phyloP scores from a whole-genome alignment of 2,329 filamentous ascomycete species.

The Claviceps capensis region DNA sequence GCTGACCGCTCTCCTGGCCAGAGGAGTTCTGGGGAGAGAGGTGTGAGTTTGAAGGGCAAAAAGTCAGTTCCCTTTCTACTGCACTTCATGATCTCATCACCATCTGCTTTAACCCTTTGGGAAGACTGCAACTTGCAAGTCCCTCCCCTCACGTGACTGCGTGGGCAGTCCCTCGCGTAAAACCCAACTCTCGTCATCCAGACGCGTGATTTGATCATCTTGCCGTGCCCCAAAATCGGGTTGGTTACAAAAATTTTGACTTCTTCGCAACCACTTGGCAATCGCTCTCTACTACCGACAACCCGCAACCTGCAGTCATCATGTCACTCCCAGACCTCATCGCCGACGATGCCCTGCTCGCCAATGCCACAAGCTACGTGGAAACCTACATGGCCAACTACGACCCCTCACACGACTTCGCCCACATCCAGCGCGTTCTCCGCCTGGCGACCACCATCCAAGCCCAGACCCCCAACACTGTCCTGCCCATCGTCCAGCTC shows the following conservation, averaged over 20 bases:
- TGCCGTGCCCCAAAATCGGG: no score
- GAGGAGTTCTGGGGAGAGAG: no score
- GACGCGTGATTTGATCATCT: background rate
- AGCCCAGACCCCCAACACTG: conserved; percentile 26
- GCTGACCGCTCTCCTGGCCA: no score
- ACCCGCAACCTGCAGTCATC: background rate
- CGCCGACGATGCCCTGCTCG: conserved; percentile 31
- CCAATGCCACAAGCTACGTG: conserved; percentile 49
- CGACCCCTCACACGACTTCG: conserved; percentile 80
- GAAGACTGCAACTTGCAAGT: background rate
- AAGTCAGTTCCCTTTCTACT: no score
- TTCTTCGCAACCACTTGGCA: no score
- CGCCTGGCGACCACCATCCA: conserved; percentile 57
- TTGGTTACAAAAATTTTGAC: no score
- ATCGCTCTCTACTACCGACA: background rate
- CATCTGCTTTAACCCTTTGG: no score
- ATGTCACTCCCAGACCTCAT: conserved; percentile 7
- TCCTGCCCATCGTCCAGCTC: conserved; percentile 45
- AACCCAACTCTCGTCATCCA: background rate
- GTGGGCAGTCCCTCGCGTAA: background rate
- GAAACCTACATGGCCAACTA: conserved; percentile 61
- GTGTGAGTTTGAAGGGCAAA: no score
- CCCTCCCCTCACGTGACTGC: background rate
- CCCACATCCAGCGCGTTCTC: conserved; percentile 69
- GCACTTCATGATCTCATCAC: no score